phyloP scores from a whole-genome alignment of 306 rosid species.

The cucumber (Cucumis sativus) region DNA sequence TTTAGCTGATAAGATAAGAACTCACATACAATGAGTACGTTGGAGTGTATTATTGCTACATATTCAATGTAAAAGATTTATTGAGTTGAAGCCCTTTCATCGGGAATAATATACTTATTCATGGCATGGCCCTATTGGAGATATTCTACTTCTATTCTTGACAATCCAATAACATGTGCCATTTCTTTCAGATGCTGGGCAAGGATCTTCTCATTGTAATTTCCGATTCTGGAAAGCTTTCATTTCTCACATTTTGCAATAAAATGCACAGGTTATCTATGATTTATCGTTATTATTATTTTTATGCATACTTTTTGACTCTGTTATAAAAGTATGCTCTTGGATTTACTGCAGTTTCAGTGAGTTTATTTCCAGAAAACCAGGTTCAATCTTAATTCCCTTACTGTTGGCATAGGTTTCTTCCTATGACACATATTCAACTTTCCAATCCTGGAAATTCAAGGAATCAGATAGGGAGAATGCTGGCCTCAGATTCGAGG shows the following conservation, averaged over 20 bases:
- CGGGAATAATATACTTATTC: background rate
- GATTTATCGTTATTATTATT: slow-evolving; percentile 1
- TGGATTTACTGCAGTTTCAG: background rate
- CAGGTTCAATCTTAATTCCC: slow-evolving; percentile 1
- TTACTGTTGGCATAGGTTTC: slow-evolving; percentile 43
- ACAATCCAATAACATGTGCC: background rate
- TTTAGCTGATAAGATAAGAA: background rate
- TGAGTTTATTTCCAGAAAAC: background rate
- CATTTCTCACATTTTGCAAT: slow-evolving; percentile 78
- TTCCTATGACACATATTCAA: slow-evolving; percentile 59
- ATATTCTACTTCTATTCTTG: background rate
- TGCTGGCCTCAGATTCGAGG: slow-evolving; percentile 77
- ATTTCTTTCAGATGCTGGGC: slow-evolving; percentile 50
- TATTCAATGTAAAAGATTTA: background rate
- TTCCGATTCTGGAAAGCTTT: slow-evolving; percentile 94
- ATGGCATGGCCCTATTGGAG: background rate
- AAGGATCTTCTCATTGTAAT: slow-evolving; percentile 71
- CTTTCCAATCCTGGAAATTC: slow-evolving; percentile 74
- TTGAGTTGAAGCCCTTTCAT: background rate
- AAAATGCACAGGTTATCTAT: slow-evolving; percentile 76
- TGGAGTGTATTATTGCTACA: background rate
- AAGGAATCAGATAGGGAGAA: slow-evolving; percentile 68
- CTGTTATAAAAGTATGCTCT: background rate
- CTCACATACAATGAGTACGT: background rate
- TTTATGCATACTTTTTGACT: background rate